phyloP scores from a whole-genome alignment of 345 rosid species.

The Rhodamnia rubescens region DNA sequence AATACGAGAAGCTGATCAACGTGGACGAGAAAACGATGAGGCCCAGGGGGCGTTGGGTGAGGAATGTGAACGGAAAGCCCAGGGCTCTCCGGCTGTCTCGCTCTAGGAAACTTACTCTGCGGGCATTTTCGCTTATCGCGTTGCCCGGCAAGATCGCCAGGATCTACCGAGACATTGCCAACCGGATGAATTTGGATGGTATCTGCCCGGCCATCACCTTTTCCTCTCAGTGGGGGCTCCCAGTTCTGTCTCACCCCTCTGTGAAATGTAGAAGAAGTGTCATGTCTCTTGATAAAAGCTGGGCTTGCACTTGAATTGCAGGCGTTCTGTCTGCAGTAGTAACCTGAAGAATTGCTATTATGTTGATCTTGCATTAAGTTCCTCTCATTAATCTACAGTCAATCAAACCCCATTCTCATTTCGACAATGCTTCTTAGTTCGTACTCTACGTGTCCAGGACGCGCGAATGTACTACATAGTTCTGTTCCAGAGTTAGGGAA shows the following conservation, averaged over 20 bases:
- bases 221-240: constrained; percentile 65
- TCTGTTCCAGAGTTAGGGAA: background rate
- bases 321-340: background rate
- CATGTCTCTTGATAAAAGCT: background rate
- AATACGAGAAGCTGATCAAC: constrained; percentile 28
- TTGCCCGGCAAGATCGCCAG: constrained; percentile 18
- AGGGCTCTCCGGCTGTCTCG: constrained; percentile 47
- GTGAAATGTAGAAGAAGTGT: constrained; percentile 3
- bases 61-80: constrained; percentile 28
- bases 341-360: background rate
- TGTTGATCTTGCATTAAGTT: background rate
- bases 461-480: background rate
- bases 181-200: constrained; percentile 34
- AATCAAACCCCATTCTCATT: background rate
- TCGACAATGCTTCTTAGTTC: background rate
- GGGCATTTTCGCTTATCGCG: constrained; percentile 19
- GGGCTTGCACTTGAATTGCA: background rate
- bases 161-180: constrained; percentile 30
- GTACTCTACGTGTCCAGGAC: background rate
- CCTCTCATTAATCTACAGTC: background rate
- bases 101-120: constrained; percentile 41
- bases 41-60: constrained; percentile 21
- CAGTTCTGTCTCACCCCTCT: constrained; percentile 31
- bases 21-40: constrained; percentile 13
- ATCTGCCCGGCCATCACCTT: constrained; percentile 41